phyloP scores from a whole-genome alignment of 352 stramenopile species.

The Globisporangium recalcitrans region DNA sequence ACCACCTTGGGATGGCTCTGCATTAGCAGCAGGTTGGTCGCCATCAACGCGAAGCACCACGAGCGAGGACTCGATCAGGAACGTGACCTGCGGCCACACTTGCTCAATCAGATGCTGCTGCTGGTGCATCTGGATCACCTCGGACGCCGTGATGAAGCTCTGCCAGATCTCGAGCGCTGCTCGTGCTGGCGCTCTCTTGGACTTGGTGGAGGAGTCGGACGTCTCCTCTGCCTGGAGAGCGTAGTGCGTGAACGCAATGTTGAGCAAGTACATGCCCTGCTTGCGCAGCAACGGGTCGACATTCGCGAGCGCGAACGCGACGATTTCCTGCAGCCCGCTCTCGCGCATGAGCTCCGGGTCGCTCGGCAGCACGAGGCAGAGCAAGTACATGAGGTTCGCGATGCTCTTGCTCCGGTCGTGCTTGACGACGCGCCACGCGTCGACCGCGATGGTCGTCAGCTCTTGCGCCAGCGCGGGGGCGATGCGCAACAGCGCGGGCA shows the following conservation, averaged over 20 bases:
- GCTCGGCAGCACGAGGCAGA: slow-evolving; percentile 51
- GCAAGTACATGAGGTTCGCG: slow-evolving; percentile 55
- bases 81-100: slow-evolving; percentile 70
- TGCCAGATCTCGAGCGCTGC: slow-evolving; percentile 37
- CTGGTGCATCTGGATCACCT: slow-evolving; percentile 83
- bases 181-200: not conserved
- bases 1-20: not conserved
- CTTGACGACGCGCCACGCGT: slow-evolving; percentile 18
- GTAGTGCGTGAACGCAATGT: slow-evolving; percentile 57
- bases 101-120: slow-evolving; percentile 81
- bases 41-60: slow-evolving; percentile 14
- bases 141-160: slow-evolving; percentile 65
- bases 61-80: slow-evolving; percentile 40
- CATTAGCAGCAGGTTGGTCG: not conserved
- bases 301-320: slow-evolving; percentile 47
- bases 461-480: slow-evolving; percentile 4
- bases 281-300: slow-evolving; percentile 58
- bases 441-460: slow-evolving; percentile 21
- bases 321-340: slow-evolving; percentile 35
- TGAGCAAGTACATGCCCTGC: slow-evolving; percentile 62
- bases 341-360: slow-evolving; percentile 38
- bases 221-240: slow-evolving; percentile 9
- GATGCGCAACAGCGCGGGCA: slow-evolving; percentile 34
- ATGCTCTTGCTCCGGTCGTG: slow-evolving; percentile 15
- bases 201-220: slow-evolving; percentile 4